Conservation (phyloP, 257 asterid genomes). For the Rubia yunnanensis region DNA sequence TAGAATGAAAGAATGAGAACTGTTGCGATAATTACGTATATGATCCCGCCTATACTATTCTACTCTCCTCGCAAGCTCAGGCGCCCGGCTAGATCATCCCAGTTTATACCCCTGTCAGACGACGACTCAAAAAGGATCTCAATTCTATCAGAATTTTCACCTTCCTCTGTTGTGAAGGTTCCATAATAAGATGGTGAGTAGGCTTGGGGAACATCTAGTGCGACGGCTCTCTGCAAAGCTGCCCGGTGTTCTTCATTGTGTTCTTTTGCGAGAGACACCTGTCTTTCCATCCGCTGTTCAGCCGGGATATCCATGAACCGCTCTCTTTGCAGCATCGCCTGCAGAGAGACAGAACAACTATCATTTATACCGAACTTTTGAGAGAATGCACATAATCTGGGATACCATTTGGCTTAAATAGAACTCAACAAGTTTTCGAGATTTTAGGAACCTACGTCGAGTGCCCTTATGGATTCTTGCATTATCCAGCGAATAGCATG, state of each 20-base stretch:
- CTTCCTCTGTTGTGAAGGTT: conserved; percentile 55
- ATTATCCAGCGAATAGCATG: conserved; percentile 70
- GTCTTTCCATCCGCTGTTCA: conserved; percentile 75
- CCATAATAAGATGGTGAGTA: conserved; percentile 68
- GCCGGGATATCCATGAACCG: conserved; percentile 52
- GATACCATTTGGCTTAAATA: not conserved
- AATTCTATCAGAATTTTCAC: conserved; percentile 34
- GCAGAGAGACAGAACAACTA: conserved; percentile 7
- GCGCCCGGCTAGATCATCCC: conserved; percentile 22
- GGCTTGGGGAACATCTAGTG: conserved; percentile 66
- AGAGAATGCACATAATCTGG: not conserved
- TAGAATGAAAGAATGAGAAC: conserved; percentile 17
- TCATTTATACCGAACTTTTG: not conserved
- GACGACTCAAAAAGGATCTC: conserved; percentile 15
- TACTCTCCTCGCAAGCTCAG: conserved; percentile 8
- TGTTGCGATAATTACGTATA: not conserved
- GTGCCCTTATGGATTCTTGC: conserved; percentile 65
- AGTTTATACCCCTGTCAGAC: conserved; percentile 14
- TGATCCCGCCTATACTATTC: conserved; percentile 5
- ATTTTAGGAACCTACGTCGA: conserved; percentile 49
- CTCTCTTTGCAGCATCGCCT: conserved; percentile 65
- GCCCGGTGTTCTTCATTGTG: conserved; percentile 73
- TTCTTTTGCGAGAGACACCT: conserved; percentile 56
- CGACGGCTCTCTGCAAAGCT: conserved; percentile 72
- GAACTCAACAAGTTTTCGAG: not conserved